Conservation (phyloP, 192 early-diverging fungal species). For the Coemansia reversa region DNA sequence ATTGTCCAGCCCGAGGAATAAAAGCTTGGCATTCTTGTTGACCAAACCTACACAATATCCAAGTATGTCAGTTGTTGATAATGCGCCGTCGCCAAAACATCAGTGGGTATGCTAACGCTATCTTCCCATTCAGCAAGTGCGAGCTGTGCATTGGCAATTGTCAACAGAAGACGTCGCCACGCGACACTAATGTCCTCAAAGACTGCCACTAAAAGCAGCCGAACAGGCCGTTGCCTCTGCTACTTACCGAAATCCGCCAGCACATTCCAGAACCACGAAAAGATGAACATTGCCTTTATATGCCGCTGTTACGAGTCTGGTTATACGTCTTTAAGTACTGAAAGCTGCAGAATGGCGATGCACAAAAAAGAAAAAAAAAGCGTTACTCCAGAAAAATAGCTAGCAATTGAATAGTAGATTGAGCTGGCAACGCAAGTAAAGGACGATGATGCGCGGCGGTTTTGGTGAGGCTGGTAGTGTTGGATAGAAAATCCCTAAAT, state of each 20-base stretch:
- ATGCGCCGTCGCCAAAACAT: background rate
- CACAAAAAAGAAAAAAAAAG: background rate
- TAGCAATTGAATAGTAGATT: background rate
- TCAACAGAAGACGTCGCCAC: background rate
- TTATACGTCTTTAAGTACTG: background rate
- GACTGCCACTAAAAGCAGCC: background rate
- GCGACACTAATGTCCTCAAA: background rate
- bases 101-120: background rate
- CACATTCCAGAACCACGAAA: conserved; percentile 98
- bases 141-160: background rate
- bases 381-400: background rate
- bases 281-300: conserved; percentile 75
- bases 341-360: background rate
- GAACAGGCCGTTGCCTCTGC: conserved; percentile 1
- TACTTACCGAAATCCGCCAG: conserved; percentile 83
- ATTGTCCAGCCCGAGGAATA: conserved; percentile 98
- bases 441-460: background rate
- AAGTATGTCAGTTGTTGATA: conserved; percentile 3
- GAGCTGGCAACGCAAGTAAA: background rate
- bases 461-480: background rate
- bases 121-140: conserved; percentile 4
- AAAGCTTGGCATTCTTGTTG: conserved; percentile 99
- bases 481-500: background rate
- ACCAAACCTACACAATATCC: conserved; percentile 73
- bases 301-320: background rate